Percentiles rank a stretch among this genome's conserved stretches.
phyloP scores from a whole-genome alignment of 1,284 basidiomycete species.

The Ceratobasidium sp. region DNA sequence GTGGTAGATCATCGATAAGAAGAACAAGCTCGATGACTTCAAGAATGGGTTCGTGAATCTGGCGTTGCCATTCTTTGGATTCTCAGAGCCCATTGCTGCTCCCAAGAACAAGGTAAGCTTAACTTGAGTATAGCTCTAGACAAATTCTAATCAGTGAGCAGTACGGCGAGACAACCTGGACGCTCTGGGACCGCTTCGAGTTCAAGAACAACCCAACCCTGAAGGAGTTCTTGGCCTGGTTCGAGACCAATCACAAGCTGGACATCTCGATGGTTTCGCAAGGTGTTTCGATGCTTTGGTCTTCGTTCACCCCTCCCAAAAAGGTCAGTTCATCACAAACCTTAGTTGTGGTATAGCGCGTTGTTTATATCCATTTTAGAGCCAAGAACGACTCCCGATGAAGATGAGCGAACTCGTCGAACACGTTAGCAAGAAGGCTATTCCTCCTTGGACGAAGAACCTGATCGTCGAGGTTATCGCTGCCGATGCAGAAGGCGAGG shows the following conservation, averaged over 20 bases:
- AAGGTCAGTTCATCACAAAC: constrained; percentile 66
- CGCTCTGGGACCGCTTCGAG: constrained; percentile 98
- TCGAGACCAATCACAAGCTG: constrained; percentile 85
- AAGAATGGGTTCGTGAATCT: constrained; percentile 99
- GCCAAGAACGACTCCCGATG: constrained; percentile 87
- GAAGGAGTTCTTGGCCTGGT: constrained; percentile 86
- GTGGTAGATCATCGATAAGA: constrained; percentile 91
- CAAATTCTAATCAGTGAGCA: constrained; percentile 45
- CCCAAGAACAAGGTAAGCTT: constrained; percentile 73
- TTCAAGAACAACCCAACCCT: constrained; percentile 91
- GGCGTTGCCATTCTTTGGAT: constrained; percentile 98
- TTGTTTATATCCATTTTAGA: constrained; percentile 59
- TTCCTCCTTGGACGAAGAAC: constrained; percentile 82
- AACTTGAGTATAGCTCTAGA: neutral
- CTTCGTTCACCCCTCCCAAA: constrained; percentile 88
- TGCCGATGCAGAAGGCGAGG: constrained; percentile 88
- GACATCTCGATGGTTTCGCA: constrained; percentile 96
- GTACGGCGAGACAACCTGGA: constrained; percentile 92
- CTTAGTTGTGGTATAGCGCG: neutral
- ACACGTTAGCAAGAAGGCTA: constrained; percentile 91
- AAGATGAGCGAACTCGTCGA: constrained; percentile 92
- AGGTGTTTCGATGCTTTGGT: constrained; percentile 98
- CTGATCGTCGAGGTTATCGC: constrained; percentile 96
- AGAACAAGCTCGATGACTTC: constrained; percentile 92
- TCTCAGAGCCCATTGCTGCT: constrained; percentile 98